These are phyloP conservation scores for Filosporella fistucella DNA, from an alignment of 495 filamentous ascomycete genomes.

Conservation along the genomic window DNA sequence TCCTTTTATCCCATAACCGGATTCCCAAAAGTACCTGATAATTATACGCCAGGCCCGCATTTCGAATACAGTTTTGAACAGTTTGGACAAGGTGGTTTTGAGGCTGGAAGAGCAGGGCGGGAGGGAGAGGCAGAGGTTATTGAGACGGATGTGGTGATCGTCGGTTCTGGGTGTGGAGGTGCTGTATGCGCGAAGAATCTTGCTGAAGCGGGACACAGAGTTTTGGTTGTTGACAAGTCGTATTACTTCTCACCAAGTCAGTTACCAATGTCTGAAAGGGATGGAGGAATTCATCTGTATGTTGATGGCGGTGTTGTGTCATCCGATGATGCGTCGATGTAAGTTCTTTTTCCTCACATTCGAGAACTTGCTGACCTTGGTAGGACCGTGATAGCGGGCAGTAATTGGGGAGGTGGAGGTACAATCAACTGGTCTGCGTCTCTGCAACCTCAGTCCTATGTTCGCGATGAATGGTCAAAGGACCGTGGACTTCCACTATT, in stretches of 20 bases:
- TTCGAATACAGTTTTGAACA: conserved; percentile 47
- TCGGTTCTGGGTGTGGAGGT: conserved; percentile 90
- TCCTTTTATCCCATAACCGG: conserved; percentile 52
- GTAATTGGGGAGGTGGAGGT: conserved; percentile 84
- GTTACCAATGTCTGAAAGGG: conserved; percentile 62
- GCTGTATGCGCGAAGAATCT: conserved; percentile 80
- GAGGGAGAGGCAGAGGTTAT: conserved; percentile 35
- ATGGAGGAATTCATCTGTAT: conserved; percentile 57
- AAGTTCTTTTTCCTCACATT: background rate
- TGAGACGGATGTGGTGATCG: conserved; percentile 77
- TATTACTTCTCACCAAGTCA: conserved; percentile 67
- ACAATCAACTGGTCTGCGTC: conserved; percentile 74
- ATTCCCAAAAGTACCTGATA: conserved; percentile 55
- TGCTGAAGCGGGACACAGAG: conserved; percentile 64
- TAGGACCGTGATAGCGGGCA: conserved; percentile 54
- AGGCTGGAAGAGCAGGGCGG: background rate
- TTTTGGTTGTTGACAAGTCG: conserved; percentile 80
- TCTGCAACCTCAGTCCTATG: conserved; percentile 76
- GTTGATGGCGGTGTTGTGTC: conserved; percentile 48
- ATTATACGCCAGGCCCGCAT: conserved; percentile 54
- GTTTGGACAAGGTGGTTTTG: conserved; percentile 28
- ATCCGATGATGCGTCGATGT: conserved; percentile 58
- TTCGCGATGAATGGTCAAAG: conserved; percentile 77
- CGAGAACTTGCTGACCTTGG: background rate
- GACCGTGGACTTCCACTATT: conserved; percentile 70